Base-by-base conservation (phyloP, 371 early-diverging fungal species). In the Rhizopus arrhizus region DNA sequence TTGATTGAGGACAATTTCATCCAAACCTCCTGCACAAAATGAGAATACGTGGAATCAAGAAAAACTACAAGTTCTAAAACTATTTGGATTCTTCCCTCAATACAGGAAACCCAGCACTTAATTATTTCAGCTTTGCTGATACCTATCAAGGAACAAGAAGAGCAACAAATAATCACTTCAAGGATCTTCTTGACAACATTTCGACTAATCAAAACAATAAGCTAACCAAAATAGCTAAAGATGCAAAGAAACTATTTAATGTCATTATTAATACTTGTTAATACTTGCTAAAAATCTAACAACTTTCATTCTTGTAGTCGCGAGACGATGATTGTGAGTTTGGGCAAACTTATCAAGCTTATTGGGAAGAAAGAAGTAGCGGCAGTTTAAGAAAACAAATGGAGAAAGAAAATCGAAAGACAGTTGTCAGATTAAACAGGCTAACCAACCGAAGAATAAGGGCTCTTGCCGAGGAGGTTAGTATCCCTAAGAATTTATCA, bases 221-320 rank as follows among this genome's bases (percentile, higher is more conserved):
- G 16, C 28, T 56, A n/a, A 46, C 33, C n/a, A 56, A 56, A 16
- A 56, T 56, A 13, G 56, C 46, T 11, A 1, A 43, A 11, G 32
- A 15, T 5, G 32, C 56, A 29, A 45, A 33, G 7, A 33, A 16
- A 3, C 12, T 58, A 29, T 58, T 48, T 58, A 40, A 35, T 48
- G 58, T 58, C 38, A 58, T 48, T 58, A 22, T 43, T 53, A 40
- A 53, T 40, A 53, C 8, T 53, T 40, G 53, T 2, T 36, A 22
- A 53, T 40, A 53, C 40, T 41, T 53, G 28, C 38, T 53, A 53
- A 22, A 22, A 53, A 22, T 53, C 53, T 53, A 40, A 40, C 16
- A 22, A 53, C 28, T 16, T 53, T 53, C 53, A 5, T 53, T 53
- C 22, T 53, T 53, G 53, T 53, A 53, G 53, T 3, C 53, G 53